Percentiles rank a stretch among this genome's conserved stretches.
These are phyloP conservation scores for Tylopilus intermedius DNA, from an alignment of 768 basidiomycete genomes.

Conservation along the genomic window DNA sequence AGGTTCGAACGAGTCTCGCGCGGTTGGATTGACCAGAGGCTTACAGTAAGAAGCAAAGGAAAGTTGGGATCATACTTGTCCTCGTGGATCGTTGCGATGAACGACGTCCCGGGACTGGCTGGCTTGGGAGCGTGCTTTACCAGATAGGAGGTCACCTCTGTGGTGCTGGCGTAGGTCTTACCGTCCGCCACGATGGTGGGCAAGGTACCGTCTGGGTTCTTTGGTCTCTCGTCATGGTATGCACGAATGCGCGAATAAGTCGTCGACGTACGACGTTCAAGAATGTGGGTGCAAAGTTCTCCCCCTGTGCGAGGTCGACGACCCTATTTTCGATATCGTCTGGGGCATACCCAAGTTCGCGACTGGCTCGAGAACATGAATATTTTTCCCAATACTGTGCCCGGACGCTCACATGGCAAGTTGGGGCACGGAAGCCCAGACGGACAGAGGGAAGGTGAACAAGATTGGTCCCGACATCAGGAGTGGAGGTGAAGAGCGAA, in stretches of 20 bases:
- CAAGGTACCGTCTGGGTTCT: slow-evolving; percentile 44
- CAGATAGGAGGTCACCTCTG: slow-evolving; percentile 39
- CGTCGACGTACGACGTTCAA: slow-evolving; percentile 32
- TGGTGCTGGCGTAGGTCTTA: slow-evolving; percentile 36
- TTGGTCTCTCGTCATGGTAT: background rate
- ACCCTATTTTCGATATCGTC: slow-evolving; percentile 33
- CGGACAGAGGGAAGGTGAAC: slow-evolving; percentile 34
- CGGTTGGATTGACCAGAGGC: slow-evolving; percentile 2
- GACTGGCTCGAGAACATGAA: slow-evolving; percentile 21
- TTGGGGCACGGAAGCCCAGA: slow-evolving; percentile 40
- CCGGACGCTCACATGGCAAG: slow-evolving; percentile 37
- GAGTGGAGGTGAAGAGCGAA: background rate
- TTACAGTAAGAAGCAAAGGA: slow-evolving; percentile 37
- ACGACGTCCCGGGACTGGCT: slow-evolving; percentile 31
- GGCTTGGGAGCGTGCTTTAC: slow-evolving; percentile 35
- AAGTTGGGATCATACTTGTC: slow-evolving; percentile 51
- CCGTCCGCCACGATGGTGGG: slow-evolving; percentile 38
- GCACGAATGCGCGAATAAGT: background rate
- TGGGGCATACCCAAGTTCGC: slow-evolving; percentile 40
- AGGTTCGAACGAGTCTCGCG: background rate
- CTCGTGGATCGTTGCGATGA: slow-evolving; percentile 41
- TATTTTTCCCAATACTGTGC: no score
- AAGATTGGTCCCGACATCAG: slow-evolving; percentile 25
- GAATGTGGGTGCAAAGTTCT: slow-evolving; percentile 46
- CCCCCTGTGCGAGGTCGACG: slow-evolving; percentile 42